Evolutionary conservation across 257 asterid species (phyloP).

Genomic region (Przewalskia tangutica): DNA sequence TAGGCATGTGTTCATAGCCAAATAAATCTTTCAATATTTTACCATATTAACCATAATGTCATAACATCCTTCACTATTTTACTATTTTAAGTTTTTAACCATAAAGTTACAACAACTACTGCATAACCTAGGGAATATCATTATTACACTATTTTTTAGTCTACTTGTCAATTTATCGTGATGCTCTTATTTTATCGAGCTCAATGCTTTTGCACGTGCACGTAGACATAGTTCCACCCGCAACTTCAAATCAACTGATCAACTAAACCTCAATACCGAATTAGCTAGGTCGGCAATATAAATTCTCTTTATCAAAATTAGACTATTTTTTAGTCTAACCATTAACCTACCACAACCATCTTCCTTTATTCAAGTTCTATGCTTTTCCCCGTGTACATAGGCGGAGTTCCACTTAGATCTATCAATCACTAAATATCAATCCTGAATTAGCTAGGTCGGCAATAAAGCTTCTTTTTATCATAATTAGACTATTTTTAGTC

Average conservation of each 20-base stretch:
- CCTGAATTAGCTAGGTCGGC: too few species aligned
- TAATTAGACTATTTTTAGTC: too few species aligned
- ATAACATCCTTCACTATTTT: not conserved
- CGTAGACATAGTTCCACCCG: too few species aligned
- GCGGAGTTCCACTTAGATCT: too few species aligned
- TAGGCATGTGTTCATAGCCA: not conserved
- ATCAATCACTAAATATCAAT: too few species aligned
- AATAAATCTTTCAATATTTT: not conserved
- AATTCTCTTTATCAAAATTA: not conserved
- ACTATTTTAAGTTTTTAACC: not conserved
- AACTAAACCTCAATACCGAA: too few species aligned
- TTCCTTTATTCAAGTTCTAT: not conserved
- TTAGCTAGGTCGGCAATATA: too few species aligned
- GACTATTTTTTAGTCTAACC: not conserved
- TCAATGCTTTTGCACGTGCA: not conserved
- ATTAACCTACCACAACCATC: not conserved
- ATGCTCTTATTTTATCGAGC: not conserved
- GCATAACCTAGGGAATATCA: too few species aligned
- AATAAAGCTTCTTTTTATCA: too few species aligned
- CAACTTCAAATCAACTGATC: too few species aligned
- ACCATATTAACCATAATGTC: not conserved
- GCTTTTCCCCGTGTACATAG: too few species aligned
- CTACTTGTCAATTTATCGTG: not conserved
- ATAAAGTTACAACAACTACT: not conserved
- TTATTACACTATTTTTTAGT: not conserved